Evolutionary conservation across 345 rosid genomes (phyloP).

Genomic region (Camelina neglecta): DNA sequence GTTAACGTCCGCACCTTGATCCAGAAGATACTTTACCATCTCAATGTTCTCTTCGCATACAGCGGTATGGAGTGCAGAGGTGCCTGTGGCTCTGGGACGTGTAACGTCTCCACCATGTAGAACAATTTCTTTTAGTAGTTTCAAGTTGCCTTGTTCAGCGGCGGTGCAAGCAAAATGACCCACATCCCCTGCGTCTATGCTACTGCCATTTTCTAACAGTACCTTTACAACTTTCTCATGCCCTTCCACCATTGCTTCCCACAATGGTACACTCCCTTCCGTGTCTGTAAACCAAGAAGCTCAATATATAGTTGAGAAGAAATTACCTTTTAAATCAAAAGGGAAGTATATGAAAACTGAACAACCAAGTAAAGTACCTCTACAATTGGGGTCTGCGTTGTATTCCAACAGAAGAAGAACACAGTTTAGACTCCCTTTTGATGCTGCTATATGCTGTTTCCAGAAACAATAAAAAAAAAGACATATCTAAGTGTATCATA

Average conservation of each 20-base stretch:
- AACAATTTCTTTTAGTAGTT: conserved; percentile 63
- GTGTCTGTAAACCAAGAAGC: conserved; percentile 50
- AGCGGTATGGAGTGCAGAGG: conserved; percentile 81
- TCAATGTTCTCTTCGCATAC: conserved; percentile 77
- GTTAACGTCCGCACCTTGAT: conserved; percentile 69
- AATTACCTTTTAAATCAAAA: neutral
- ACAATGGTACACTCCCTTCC: conserved; percentile 74
- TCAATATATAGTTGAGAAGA: neutral
- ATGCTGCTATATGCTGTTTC: conserved; percentile 82
- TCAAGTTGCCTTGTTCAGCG: conserved; percentile 69
- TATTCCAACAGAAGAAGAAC: conserved; percentile 71
- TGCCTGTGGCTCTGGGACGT: conserved; percentile 52
- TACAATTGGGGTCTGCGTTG: conserved; percentile 67
- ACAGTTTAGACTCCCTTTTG: conserved; percentile 76
- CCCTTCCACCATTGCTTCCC: conserved; percentile 80
- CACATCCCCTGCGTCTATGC: conserved; percentile 63
- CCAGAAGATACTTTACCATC: conserved; percentile 68
- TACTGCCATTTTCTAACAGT: conserved; percentile 54
- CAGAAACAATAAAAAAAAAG: neutral
- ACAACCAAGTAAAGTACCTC: conserved; percentile 58
- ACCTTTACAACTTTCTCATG: conserved; percentile 58
- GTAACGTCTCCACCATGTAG: conserved; percentile 64
- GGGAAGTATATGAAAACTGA: neutral
- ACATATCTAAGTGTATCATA: neutral
- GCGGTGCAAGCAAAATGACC: conserved; percentile 78